A percentile compares a stretch with the other conserved stretches of the same genome.
These are phyloP conservation scores for Calonectria honghensis DNA, from an alignment of 2,329 filamentous ascomycete genomes.

Conservation along the genomic window DNA sequence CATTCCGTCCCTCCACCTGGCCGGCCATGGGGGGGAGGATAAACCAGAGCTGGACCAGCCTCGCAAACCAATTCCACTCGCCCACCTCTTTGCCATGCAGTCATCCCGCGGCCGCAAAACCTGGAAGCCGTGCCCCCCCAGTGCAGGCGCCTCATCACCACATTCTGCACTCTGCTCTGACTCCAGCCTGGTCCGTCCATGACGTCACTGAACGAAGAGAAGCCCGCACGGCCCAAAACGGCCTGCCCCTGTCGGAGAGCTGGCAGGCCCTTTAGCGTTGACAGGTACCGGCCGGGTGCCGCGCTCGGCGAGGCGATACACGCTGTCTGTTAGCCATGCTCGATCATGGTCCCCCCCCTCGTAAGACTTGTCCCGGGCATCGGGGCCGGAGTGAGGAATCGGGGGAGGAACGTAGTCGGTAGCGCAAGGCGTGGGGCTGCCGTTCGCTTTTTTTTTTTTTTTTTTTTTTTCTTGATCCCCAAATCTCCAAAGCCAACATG, in stretches of 20 bases:
- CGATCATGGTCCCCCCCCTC: background rate
- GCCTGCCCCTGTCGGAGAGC: slow-evolving; percentile 28
- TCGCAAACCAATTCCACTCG: background rate
- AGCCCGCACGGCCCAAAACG: slow-evolving; percentile 29
- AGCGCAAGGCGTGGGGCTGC: slow-evolving; percentile 3
- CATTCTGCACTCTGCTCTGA: background rate
- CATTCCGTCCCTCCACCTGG: slow-evolving; percentile 13
- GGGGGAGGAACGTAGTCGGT: background rate
- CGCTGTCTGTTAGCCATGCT: background rate
- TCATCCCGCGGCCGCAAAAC: slow-evolving; percentile 1
- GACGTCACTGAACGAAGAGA: slow-evolving; percentile 30
- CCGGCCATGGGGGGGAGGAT: background rate
- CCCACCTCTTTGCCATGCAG: background rate
- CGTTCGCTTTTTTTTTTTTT: background rate
- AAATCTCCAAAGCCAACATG: background rate
- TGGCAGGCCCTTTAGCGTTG: slow-evolving; percentile 3
- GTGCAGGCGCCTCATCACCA: slow-evolving; percentile 3
- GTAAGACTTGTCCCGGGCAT: slow-evolving; percentile 39
- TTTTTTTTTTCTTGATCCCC: background rate
- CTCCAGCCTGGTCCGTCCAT: slow-evolving; percentile 15
- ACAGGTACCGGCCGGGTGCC: background rate
- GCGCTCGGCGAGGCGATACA: background rate
- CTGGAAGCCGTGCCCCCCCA: slow-evolving; percentile 1
- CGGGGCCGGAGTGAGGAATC: slow-evolving; percentile 36
- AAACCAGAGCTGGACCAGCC: background rate